Evolutionary conservation across 371 early-diverging fungal species (phyloP), one percentile per base, ranked within the genome.

Genomic region (Umbelopsis sp.): DNA sequence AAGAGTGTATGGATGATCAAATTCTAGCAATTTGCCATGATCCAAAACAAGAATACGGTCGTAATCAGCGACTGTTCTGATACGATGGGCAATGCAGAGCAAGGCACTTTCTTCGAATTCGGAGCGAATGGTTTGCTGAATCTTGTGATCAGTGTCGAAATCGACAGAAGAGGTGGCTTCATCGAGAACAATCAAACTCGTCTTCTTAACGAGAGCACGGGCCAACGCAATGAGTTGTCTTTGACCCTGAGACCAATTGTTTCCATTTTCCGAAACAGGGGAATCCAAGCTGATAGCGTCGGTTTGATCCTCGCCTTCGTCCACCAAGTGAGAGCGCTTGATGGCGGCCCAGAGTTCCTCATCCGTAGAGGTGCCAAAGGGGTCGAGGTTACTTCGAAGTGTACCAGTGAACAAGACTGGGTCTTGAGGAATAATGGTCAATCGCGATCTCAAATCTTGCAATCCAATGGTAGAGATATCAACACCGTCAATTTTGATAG

Each of bases 41-140:
- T 94, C 93, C 68, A 96, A 79, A 1, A 95, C 95, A 37, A 96
- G 73, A 12, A 97, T 90, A 50, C 84, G 83, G 75, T 96, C 95
- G 67, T 93, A 97, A 75, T 97, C 96, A 66, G 96, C 92, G n/a
- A 97, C 88, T 1, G 95, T 95, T 68, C 91, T 84, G 72, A 94
- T 85, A 14, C 93, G 89, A 72, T 94, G 93, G 12, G 94, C 94
- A 76, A 94, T 91, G 67, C 90, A 88, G 53, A 94, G 69, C 48
- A 92, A 72, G 0, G 93, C 89, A 11, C 89, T 84, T 62, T 86
- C 69, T n/a, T 69, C 67, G 69, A 91, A 92, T 70, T 91, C 91
- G 10, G 76, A 67, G 38, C 94, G 84, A 66, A 97, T 95, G 2
- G 94, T 94, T 67, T 83, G 72, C 70, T 94, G 94, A 68, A 95